A percentile compares a stretch with the other conserved stretches of the same genome.
phyloP scores from a whole-genome alignment of 2,329 filamentous ascomycete species.

The Cadophora sp. region DNA sequence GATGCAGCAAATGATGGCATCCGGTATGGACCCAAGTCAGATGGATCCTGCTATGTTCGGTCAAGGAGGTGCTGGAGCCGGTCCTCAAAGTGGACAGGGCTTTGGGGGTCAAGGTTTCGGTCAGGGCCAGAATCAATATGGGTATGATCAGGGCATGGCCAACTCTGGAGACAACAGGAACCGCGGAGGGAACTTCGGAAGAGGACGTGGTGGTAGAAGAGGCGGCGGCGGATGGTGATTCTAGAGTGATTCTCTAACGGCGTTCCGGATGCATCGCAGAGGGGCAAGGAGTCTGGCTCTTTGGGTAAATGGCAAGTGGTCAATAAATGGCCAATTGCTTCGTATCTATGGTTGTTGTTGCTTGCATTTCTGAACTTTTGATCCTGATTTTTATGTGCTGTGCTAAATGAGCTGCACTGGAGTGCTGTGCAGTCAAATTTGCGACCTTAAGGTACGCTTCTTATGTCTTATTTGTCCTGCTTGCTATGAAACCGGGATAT shows the following conservation, averaged over 20 bases:
- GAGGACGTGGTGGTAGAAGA: conserved; percentile 41
- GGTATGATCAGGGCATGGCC: conserved; percentile 43
- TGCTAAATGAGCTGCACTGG: no score
- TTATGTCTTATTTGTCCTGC: not conserved
- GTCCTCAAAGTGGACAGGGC: conserved; percentile 55
- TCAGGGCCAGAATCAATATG: conserved; percentile 43
- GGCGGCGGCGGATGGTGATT: conserved; percentile 32
- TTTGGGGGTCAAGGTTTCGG: conserved; percentile 60
- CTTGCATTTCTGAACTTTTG: not conserved
- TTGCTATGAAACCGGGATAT: not conserved
- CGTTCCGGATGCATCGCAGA: conserved; percentile 24
- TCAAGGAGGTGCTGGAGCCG: conserved; percentile 48
- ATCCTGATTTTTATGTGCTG: not conserved
- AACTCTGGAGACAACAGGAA: conserved; percentile 36
- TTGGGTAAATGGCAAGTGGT: conserved; percentile 6
- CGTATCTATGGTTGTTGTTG: not conserved
- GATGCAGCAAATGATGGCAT: conserved; percentile 74
- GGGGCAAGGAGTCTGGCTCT: conserved; percentile 22
- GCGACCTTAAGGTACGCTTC: not conserved
- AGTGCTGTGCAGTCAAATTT: not conserved
- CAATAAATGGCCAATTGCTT: not conserved
- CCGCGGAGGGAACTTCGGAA: conserved; percentile 44
- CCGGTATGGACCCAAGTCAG: conserved; percentile 69
- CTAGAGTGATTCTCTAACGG: conserved; percentile 9
- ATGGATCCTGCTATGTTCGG: conserved; percentile 71